Conservation (phyloP, 345 rosid genomes). For the Eucalyptus erythrocorys region DNA sequence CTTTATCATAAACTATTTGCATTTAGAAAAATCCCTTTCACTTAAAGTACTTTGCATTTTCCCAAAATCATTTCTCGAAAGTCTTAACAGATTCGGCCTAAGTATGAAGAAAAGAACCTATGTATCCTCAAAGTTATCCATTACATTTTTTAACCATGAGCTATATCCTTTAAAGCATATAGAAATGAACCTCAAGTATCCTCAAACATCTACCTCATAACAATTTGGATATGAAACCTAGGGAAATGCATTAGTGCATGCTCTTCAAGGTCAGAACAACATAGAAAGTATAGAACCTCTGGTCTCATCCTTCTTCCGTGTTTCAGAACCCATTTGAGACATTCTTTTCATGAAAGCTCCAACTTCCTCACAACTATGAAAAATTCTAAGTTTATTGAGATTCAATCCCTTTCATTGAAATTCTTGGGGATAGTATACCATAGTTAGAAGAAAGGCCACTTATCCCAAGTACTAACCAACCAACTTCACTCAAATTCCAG, state of each 20-base stretch:
- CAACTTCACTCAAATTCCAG: background rate
- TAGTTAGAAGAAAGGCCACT: background rate
- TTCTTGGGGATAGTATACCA: background rate
- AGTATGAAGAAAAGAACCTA: background rate
- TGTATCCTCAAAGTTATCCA: background rate
- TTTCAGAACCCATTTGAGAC: background rate
- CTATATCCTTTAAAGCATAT: background rate
- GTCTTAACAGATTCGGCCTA: background rate
- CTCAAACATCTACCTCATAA: background rate
- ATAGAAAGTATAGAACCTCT: background rate
- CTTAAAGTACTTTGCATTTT: background rate
- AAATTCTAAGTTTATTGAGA: background rate
- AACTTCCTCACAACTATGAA: background rate
- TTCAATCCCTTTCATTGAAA: background rate
- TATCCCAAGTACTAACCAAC: background rate
- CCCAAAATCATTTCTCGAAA: background rate
- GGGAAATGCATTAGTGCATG: background rate
- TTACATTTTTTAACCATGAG: background rate
- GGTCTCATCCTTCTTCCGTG: background rate
- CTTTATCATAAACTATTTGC: background rate
- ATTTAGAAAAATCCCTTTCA: background rate
- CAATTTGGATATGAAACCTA: background rate
- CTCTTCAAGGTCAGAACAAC: background rate
- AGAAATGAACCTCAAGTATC: background rate
- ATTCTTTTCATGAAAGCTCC: background rate